Evolutionary conservation across 495 filamentous ascomycete genomes (phyloP), one percentile per base, ranked within the genome.

Genomic region (Talaromyces ruber): DNA sequence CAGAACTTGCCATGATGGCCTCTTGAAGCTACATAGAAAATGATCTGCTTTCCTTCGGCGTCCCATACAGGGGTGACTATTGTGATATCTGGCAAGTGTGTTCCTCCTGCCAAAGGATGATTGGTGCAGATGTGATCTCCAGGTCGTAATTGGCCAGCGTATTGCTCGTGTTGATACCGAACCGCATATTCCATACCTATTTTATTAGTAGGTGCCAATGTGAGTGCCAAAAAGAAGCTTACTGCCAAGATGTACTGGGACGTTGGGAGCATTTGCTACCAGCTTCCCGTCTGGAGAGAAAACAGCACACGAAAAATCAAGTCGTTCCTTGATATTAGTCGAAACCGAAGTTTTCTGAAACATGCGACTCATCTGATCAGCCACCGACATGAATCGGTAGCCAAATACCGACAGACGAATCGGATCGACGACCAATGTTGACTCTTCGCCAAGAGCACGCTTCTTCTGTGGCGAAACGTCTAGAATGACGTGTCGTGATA

Each of bases 331-430:
- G 68, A 98, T 94, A 70, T 98, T 98, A 4, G 94, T 98, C 60
- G 90, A 94, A 51, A 98, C 94, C 64, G 90, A 93, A 0, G 94
- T 98, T 80, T 97, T 98, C 66, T 98, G 94, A 24, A 98, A 78
- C 4, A 93, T 93, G 59, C 92, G 80, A 3, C 94, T 94, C 94
- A 98, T 98, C 71, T 97, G 93, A 72, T 98, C 94, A 4, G 94
- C 94, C 68, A 98, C 97, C 12, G 93, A 92, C 94, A 98, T 98
- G 77, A 98, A 98, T 1, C 94, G 81, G 71, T 98, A 92, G 1
- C 91, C 92, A 67, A 98, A 98, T 61, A 98, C 95, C 70, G 87
- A 95, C 9, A 98, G 84, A 74, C 94, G 88, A 71, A 98, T 96
- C 0, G 94, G 93, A 66, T 96, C 77, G 43, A 79, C 67, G n/a